Evolutionary conservation across 1,284 basidiomycete species (phyloP).

Genomic region (Rhizopogon parksii): DNA sequence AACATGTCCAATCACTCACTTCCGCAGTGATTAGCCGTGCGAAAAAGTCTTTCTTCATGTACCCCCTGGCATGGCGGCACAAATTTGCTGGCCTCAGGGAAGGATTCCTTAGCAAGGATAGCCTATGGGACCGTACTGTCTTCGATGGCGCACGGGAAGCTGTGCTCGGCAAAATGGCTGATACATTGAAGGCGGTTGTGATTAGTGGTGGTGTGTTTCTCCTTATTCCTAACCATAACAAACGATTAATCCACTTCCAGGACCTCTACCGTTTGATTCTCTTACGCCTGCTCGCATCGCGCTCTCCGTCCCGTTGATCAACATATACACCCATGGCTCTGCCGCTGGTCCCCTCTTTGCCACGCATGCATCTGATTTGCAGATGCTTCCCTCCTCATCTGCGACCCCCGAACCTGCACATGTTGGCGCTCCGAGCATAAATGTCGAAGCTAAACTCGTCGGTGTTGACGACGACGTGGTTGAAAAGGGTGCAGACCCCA

Average conservation of each 20-base stretch:
- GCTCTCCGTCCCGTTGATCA: slow-evolving; percentile 64
- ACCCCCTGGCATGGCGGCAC: slow-evolving; percentile 63
- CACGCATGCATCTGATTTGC: slow-evolving; percentile 68
- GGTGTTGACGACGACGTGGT: slow-evolving; percentile 56
- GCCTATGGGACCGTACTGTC: slow-evolving; percentile 71
- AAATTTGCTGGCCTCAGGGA: slow-evolving; percentile 59
- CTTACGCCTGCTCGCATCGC: slow-evolving; percentile 60
- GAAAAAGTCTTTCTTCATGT: slow-evolving; percentile 43
- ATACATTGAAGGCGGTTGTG: slow-evolving; percentile 53
- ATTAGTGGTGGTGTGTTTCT: slow-evolving; percentile 53
- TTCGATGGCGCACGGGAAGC: slow-evolving; percentile 58
- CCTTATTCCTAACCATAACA: slow-evolving; percentile 4
- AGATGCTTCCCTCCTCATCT: slow-evolving; percentile 44
- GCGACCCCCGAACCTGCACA: slow-evolving; percentile 38
- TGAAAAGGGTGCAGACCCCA: slow-evolving; percentile 54
- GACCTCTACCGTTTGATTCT: slow-evolving; percentile 28
- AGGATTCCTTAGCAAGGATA: slow-evolving; percentile 67
- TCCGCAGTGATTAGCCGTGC: slow-evolving; percentile 46
- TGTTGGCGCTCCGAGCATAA: slow-evolving; percentile 66
- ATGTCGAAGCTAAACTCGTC: slow-evolving; percentile 65
- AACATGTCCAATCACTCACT: slow-evolving; percentile 48
- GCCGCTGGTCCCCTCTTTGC: slow-evolving; percentile 66
- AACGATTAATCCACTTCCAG: slow-evolving; percentile 25
- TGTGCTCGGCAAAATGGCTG: slow-evolving; percentile 51
- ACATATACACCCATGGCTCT: slow-evolving; percentile 51